phyloP scores from a whole-genome alignment of 2,329 filamentous ascomycete species.

The Xenoacremonium recifei region DNA sequence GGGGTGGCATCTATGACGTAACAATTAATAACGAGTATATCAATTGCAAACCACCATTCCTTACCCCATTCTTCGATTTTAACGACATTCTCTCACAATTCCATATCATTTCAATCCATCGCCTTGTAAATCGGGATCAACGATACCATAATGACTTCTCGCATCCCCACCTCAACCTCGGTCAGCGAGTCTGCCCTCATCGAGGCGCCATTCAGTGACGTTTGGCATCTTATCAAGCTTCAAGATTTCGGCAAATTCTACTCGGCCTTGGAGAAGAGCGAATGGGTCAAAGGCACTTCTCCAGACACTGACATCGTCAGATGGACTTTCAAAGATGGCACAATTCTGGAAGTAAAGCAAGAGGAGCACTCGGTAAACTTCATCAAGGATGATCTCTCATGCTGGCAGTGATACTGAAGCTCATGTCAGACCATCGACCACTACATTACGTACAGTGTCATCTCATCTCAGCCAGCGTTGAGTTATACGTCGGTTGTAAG shows the following conservation, averaged over 20 bases:
- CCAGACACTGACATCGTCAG: slow-evolving; percentile 66
- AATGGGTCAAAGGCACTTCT: slow-evolving; percentile 61
- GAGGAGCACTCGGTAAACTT: slow-evolving; percentile 68
- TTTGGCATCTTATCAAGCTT: slow-evolving; percentile 76
- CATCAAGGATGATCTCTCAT: no score
- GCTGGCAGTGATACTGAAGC: neutral
- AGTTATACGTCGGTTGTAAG: slow-evolving; percentile 65
- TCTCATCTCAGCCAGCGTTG: slow-evolving; percentile 63
- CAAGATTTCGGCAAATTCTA: slow-evolving; percentile 68
- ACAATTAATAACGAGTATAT: no score
- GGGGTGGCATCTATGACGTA: no score
- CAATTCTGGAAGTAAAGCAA: slow-evolving; percentile 69
- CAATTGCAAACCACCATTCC: no score
- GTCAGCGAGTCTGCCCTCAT: slow-evolving; percentile 68
- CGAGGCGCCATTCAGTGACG: slow-evolving; percentile 61
- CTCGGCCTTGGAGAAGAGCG: slow-evolving; percentile 59
- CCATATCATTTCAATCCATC: no score
- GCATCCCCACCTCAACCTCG: slow-evolving; percentile 65
- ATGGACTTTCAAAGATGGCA: slow-evolving; percentile 71
- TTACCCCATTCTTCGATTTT: no score
- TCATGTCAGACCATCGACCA: slow-evolving; percentile 65
- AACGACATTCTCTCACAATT: no score
- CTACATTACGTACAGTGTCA: slow-evolving; percentile 73
- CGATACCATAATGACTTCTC: slow-evolving; percentile 20
- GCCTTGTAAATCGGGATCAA: no score